A percentile compares a stretch with the other conserved stretches of the same genome.
phyloP scores from a whole-genome alignment of 2,329 filamentous ascomycete genomes.

The Alternaria brassicae region DNA sequence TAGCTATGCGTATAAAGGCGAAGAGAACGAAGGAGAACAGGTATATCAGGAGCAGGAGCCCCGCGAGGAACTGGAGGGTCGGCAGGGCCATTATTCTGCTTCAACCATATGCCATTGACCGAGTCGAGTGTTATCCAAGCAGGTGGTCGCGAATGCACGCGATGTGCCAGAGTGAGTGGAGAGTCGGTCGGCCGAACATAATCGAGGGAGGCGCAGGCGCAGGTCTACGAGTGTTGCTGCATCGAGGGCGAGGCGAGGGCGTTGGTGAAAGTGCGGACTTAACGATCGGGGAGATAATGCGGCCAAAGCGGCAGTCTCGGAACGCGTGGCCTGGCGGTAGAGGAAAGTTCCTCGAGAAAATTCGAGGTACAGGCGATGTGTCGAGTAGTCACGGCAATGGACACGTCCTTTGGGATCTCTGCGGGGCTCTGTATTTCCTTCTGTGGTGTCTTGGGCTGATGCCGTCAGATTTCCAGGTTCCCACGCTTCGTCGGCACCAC shows the following conservation, averaged over 20 bases:
- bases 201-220: constrained; percentile 29
- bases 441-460: constrained; percentile 12
- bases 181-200: constrained; percentile 38
- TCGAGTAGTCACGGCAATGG: not conserved
- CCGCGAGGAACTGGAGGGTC: constrained; percentile 75
- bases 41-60: constrained; percentile 84
- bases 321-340: constrained; percentile 10
- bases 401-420: not conserved
- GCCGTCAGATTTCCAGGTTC: constrained; percentile 28
- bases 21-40: constrained; percentile 92
- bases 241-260: constrained; percentile 22
- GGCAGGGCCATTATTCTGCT: constrained; percentile 54
- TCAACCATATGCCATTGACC: constrained; percentile 37
- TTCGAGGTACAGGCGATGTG: not conserved
- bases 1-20: constrained; percentile 88
- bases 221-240: constrained; percentile 24
- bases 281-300: constrained; percentile 18
- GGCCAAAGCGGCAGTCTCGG: constrained; percentile 23
- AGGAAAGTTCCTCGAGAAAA: not conserved
- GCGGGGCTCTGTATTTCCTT: constrained; percentile 11
- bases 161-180: constrained; percentile 31
- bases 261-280: constrained; percentile 15
- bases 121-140: constrained; percentile 23
- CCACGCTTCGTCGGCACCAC: constrained; percentile 17
- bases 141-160: constrained; percentile 35